Base-by-base conservation (phyloP, 495 filamentous ascomycete genomes). In the Evernia prunastri region DNA sequence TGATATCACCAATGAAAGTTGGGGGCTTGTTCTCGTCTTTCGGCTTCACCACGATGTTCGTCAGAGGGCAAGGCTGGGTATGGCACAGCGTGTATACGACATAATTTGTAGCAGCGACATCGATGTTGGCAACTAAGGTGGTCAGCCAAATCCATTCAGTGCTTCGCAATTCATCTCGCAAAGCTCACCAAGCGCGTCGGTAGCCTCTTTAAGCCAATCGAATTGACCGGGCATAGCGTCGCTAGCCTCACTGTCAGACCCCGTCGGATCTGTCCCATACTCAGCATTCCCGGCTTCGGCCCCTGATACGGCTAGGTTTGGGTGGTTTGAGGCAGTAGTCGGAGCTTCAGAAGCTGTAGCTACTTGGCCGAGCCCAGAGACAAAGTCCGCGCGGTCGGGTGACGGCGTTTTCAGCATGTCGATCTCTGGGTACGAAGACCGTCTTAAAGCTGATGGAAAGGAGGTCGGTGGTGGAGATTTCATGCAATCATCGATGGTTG, bases 21-120 rank as follows among this genome's bases (percentile, higher is more conserved):
- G 63, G 31, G 15, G 54, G 23, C n/a, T 47, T 58, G 1, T 40
- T 39, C 12, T 31, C 27, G 57, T 69, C 75, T 42, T 76, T 73
- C 35, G 54, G 47, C 39, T 53, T 75, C 67, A 47, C 71, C 67
- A 77, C 72, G 59, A 84, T 81, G 17, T 79, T 76, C 18, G 78
- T 74, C n/a, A 76, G 77, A 5, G 85, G 85, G 64, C 81, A 86
- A 10, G 85, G 85, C 42, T 87, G 81, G 23, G 83, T 82, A 67
- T 87, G 85, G 7, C 83, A 86, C 33, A 87, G 80, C 15, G 86
- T 74, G 49, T 80, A 81, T 49, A 86, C 76, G 15, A 81, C 76
- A 57, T 79, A 76, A 43, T 73, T 72, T 49, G 35, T 37, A 33
- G 58, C 33, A 59, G 15, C 49, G 56, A 57, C 39, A 53, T 47